Conservation (phyloP, 2,329 filamentous ascomycete genomes). For the Xenoacremonium recifei region DNA sequence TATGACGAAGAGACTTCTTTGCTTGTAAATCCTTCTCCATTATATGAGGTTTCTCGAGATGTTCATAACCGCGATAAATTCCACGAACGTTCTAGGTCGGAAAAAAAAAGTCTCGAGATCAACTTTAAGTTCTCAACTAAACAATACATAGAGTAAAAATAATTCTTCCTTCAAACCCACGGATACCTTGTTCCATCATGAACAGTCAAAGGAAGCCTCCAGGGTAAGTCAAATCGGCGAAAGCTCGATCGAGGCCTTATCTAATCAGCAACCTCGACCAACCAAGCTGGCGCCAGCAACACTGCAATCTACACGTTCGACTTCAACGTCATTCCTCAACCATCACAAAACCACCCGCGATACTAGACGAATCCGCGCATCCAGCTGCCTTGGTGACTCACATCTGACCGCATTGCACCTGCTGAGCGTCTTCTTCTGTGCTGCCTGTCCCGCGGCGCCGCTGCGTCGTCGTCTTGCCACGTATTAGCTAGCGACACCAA, state of each 20-base stretch:
- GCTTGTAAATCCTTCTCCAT: neutral
- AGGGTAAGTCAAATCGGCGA: neutral
- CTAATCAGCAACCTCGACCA: slow-evolving; percentile 18
- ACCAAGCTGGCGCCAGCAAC: neutral
- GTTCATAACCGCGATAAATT: neutral
- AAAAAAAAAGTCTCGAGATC: neutral
- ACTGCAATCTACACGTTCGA: neutral
- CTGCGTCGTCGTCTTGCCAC: slow-evolving; percentile 24
- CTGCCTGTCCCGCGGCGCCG: slow-evolving; percentile 12
- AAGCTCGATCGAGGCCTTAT: slow-evolving; percentile 15
- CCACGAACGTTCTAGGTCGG: neutral
- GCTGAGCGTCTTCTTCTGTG: no score
- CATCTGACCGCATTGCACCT: no score
- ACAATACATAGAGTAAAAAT: neutral
- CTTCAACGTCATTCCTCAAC: neutral
- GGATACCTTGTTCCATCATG: no score
- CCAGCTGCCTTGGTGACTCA: no score
- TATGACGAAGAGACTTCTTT: neutral
- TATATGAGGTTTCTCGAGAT: neutral
- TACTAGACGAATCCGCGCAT: no score
- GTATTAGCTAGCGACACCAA: slow-evolving; percentile 15
- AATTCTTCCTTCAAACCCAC: no score
- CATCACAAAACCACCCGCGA: neutral
- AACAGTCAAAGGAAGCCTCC: no score
- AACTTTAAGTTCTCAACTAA: neutral